phyloP scores from a whole-genome alignment of 2,329 filamentous ascomycete species.

The Ophiostoma ulmi region DNA sequence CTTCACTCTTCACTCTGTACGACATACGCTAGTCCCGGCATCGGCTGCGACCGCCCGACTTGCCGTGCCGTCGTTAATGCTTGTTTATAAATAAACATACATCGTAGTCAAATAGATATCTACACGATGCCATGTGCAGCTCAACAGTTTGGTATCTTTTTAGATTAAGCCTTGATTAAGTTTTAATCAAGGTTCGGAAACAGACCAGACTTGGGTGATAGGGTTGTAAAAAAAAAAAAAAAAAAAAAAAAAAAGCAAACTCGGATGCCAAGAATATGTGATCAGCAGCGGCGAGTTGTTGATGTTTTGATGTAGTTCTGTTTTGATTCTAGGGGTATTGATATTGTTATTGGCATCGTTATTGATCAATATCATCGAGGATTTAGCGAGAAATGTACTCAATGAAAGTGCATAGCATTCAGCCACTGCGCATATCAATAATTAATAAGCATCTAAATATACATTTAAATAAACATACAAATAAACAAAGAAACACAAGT shows the following conservation, averaged over 20 bases:
- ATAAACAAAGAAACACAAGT: background rate
- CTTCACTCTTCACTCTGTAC: background rate
- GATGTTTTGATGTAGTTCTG: background rate
- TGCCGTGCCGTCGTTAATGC: background rate
- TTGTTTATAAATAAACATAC: no score
- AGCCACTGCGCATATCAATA: background rate
- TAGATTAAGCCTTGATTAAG: no score
- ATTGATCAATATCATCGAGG: no score
- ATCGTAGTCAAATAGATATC: background rate
- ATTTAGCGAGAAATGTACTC: no score
- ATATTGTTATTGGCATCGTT: no score
- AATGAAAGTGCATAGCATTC: no score
- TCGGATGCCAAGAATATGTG: background rate
- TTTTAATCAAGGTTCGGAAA: no score
- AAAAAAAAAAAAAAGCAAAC: no score
- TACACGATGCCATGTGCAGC: background rate
- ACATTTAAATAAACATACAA: no score
- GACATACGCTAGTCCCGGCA: slow-evolving; percentile 14
- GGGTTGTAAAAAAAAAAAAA: background rate
- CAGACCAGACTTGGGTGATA: no score
- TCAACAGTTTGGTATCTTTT: background rate
- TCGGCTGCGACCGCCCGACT: slow-evolving; percentile 14
- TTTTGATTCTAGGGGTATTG: background rate
- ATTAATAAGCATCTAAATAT: background rate
- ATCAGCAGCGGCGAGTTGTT: background rate